Percentiles rank a stretch among this genome's conserved stretches.
These are phyloP conservation scores for Candolleomyces eurysporus DNA, from an alignment of 768 basidiomycete genomes.

Conservation along the genomic window DNA sequence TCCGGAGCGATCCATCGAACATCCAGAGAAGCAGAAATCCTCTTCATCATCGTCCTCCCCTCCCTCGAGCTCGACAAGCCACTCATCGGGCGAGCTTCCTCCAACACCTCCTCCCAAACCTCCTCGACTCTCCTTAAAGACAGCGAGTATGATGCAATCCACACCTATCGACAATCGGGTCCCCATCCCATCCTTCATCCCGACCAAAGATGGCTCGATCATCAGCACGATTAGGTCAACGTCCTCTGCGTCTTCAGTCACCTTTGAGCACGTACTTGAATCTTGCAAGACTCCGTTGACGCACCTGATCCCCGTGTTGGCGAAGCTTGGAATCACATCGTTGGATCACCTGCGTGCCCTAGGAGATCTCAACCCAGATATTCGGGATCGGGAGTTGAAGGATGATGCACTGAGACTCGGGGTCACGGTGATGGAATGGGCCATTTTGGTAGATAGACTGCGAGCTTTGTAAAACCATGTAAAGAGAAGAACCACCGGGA, in stretches of 20 bases:
- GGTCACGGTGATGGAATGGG: slow-evolving; percentile 76
- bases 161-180: slow-evolving; percentile 24
- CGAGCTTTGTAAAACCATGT: slow-evolving; percentile 20
- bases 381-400: slow-evolving; percentile 65
- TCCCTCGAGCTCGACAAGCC: background rate
- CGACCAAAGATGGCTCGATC: slow-evolving; percentile 38
- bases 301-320: slow-evolving; percentile 59
- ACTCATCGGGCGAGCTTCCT: background rate
- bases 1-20: background rate
- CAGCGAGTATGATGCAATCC: slow-evolving; percentile 10
- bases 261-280: slow-evolving; percentile 52
- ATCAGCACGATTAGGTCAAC: slow-evolving; percentile 42
- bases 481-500: no score
- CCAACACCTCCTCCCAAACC: slow-evolving; percentile 10
- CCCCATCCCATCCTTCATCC: slow-evolving; percentile 33
- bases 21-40: background rate
- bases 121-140: background rate
- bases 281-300: slow-evolving; percentile 65
- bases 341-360: slow-evolving; percentile 65
- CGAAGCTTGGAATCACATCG: slow-evolving; percentile 54
- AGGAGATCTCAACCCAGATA: slow-evolving; percentile 58
- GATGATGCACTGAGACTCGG: slow-evolving; percentile 68
- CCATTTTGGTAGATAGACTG: slow-evolving; percentile 67
- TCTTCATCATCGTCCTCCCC: background rate
- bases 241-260: slow-evolving; percentile 13